Evolutionary conservation across 805 yeast genomes (phyloP), one percentile per base, ranked within the genome.

Genomic region (Candida maltosa): DNA sequence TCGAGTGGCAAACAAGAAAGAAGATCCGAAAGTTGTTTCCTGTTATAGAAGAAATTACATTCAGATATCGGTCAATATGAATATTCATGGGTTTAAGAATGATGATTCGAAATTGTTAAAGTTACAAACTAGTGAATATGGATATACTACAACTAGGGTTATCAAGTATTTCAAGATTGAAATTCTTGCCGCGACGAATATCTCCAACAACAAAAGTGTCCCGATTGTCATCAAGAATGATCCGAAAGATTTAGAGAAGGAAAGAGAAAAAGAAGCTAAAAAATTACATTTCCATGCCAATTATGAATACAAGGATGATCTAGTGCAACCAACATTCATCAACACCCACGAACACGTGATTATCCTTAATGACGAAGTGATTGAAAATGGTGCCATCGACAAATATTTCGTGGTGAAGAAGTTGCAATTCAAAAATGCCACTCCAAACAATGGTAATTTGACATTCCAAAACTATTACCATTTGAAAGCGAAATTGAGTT

Each of bases 401-500:
- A 50, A 54, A 30, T 63, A 45, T 39, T 64, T 57, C 41, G 45
- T 54, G 9, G 51, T 72, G 15, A 65, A 60, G 34, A 69, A 66
- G 45, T 52, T 70, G 12, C 76, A 72, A 43, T 73, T 74, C 52
- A 65, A 66, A 31, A 72, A 59, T 43, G 75, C 78, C 15, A 73
- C 78, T 2, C 76, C 78, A 8, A 73, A 73, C 43, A 72, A 70
- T 44, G 75, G 75, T 16, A 73, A 72, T 47, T 51, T 60, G 14
- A 52, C 60, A 7, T 61, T 62, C 37, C 76, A 69, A 44, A 71
- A 72, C 33, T 73, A 69, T 43, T 73, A 67, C 43, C 71, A 60
- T 41, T 47, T 70, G 15, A 50, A 52, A 24, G 46, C 60, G 16
- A 57, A 55, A 41, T 45, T 62, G 27, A 57, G 58, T 38, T 65